Conservation (phyloP, 176 grass and related monocot species). For the Metroxylon sagu region DNA sequence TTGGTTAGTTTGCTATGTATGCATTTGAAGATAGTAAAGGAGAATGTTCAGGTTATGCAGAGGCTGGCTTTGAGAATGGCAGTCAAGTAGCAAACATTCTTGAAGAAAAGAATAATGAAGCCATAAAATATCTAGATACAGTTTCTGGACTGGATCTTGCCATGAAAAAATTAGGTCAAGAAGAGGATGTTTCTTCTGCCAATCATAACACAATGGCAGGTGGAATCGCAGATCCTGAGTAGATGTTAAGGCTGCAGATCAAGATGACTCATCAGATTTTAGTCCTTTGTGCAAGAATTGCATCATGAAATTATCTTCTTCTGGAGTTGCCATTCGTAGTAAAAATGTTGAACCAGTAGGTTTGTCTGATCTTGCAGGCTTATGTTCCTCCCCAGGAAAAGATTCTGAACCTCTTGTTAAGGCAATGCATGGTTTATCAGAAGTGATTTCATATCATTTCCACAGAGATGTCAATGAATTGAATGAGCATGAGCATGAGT, state of each 20-base stretch:
- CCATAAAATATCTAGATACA: conserved; percentile 1
- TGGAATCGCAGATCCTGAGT: too few species aligned
- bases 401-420: conserved; percentile 20
- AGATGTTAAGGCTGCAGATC: conserved; percentile 1
- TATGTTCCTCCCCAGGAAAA: too few species aligned
- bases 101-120: conserved; percentile 12
- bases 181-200: conserved; percentile 16
- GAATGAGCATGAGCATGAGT: conserved; percentile 33
- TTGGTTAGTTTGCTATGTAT: conserved; percentile 14
- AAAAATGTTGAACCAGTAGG: conserved; percentile 10
- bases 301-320: conserved; percentile 20
- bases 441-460: conserved; percentile 33
- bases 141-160: conserved; percentile 12
- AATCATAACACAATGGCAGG: not conserved
- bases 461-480: conserved; percentile 26
- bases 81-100: conserved; percentile 6
- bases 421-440: conserved; percentile 48
- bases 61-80: conserved; percentile 9
- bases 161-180: conserved; percentile 1
- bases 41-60: not conserved
- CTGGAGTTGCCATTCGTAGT: conserved; percentile 2
- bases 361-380: too few species aligned
- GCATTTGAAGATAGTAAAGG: conserved; percentile 12
- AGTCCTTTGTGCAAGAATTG: conserved; percentile 10
- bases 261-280: conserved; percentile 19